Conservation (phyloP, 2,329 filamentous ascomycete species). For the Eutypa lata region DNA sequence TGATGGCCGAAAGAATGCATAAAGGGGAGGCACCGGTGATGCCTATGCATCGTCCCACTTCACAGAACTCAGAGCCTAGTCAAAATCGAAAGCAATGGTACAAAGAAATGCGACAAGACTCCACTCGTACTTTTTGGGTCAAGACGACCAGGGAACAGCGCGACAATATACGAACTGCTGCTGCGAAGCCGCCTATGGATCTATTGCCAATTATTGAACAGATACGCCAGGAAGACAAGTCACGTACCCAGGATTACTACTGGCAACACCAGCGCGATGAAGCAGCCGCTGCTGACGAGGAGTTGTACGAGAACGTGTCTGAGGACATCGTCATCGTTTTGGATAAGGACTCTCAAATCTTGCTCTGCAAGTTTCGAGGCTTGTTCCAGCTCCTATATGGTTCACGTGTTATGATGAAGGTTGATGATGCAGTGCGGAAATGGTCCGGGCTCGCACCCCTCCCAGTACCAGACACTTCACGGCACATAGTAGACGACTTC, state of each 20-base stretch:
- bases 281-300: background rate
- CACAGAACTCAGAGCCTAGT: background rate
- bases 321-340: conserved; percentile 7
- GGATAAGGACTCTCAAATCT: conserved; percentile 3
- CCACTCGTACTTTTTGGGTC: conserved; percentile 5
- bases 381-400: conserved; percentile 5
- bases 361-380: conserved; percentile 1
- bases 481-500: conserved; percentile 6
- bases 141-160: conserved; percentile 4
- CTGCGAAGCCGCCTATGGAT: conserved; percentile 1
- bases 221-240: conserved; percentile 5
- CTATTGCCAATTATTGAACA: conserved; percentile 1
- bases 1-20: conserved; percentile 6
- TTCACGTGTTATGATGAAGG: background rate
- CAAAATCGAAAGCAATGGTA: background rate
- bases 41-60: background rate
- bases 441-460: conserved; percentile 5
- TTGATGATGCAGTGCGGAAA: conserved; percentile 1
- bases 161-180: conserved; percentile 1
- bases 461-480: conserved; percentile 2
- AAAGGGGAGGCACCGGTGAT: conserved; percentile 4
- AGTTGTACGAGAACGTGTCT: conserved; percentile 1
- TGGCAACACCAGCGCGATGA: conserved; percentile 5
- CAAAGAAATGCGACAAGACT: conserved; percentile 3
- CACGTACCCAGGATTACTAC: conserved; percentile 2